phyloP scores from a whole-genome alignment of 2,329 filamentous ascomycete species.

The Xylariaceae sp. region DNA sequence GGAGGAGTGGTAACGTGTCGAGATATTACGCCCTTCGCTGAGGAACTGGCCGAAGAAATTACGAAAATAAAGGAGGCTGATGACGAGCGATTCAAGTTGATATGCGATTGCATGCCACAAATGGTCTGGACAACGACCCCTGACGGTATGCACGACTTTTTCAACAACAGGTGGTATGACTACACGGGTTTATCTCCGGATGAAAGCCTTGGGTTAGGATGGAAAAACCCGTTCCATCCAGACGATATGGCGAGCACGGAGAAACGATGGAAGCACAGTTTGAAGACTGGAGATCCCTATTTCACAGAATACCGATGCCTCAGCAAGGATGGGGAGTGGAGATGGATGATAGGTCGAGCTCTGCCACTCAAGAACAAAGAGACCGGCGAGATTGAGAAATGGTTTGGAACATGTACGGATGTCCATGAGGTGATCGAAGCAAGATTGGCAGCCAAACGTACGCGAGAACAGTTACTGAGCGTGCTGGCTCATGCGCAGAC shows the following conservation, averaged over 20 bases:
- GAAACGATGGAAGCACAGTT: conserved; percentile 57
- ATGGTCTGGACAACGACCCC: conserved; percentile 70
- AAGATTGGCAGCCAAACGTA: conserved; percentile 61
- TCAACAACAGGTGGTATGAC: conserved; percentile 73
- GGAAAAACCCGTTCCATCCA: conserved; percentile 63
- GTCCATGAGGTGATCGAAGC: conserved; percentile 71
- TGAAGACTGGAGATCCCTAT: conserved; percentile 66
- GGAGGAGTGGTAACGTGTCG: conserved; percentile 69
- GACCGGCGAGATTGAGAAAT: conserved; percentile 67
- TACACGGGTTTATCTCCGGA: conserved; percentile 67
- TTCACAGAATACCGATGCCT: conserved; percentile 67
- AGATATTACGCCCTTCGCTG: conserved; percentile 67
- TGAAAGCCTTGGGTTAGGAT: conserved; percentile 58
- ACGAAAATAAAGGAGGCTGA: conserved; percentile 65
- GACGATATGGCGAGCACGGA: conserved; percentile 60
- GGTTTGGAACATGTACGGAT: conserved; percentile 77
- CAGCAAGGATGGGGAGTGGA: conserved; percentile 64
- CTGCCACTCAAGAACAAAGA: conserved; percentile 63
- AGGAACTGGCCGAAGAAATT: conserved; percentile 66
- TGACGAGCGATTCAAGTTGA: conserved; percentile 69
- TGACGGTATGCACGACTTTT: conserved; percentile 67
- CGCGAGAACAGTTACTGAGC: conserved; percentile 65
- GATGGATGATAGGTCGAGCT: conserved; percentile 75
- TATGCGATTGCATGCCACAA: conserved; percentile 70
- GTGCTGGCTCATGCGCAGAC: conserved; percentile 73